A percentile compares a stretch with the other conserved stretches of the same genome.
Conservation (phyloP, 352 stramenopile genomes). For the Pythium dissimile region DNA sequence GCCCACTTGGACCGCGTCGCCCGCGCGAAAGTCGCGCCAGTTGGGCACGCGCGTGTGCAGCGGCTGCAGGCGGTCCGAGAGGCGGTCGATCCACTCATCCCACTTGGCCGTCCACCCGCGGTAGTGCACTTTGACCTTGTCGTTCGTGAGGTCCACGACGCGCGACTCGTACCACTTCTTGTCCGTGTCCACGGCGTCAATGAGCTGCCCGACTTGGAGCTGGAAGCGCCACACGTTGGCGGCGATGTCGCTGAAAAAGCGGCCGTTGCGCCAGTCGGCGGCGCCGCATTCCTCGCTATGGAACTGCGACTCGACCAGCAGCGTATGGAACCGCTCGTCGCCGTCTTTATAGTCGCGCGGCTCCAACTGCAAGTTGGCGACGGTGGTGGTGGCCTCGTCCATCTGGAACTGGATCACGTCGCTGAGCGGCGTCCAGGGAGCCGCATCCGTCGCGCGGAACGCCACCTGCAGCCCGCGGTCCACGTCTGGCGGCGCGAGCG, state of each 20-base stretch:
- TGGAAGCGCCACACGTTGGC: constrained; percentile 58
- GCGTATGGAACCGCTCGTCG: constrained; percentile 54
- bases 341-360: constrained; percentile 48
- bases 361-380: constrained; percentile 57
- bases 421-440: constrained; percentile 40
- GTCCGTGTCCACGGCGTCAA: constrained; percentile 75
- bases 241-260: constrained; percentile 66
- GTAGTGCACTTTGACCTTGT: constrained; percentile 90
- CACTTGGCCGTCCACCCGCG: constrained; percentile 96
- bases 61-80: constrained; percentile 86
- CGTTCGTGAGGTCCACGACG: constrained; percentile 27
- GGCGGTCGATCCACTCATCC: constrained; percentile 94
- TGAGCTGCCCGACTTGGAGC: constrained; percentile 46
- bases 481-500: constrained; percentile 29
- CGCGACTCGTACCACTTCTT: constrained; percentile 78
- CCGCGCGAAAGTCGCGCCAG: constrained; percentile 63
- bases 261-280: constrained; percentile 43
- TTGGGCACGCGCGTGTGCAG: constrained; percentile 86
- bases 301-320: constrained; percentile 47
- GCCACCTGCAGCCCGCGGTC: constrained; percentile 39
- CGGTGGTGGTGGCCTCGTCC: constrained; percentile 10
- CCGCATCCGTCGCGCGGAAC: constrained; percentile 36
- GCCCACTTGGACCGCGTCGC: constrained; percentile 53
- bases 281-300: not conserved
- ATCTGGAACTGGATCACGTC: constrained; percentile 18